Base-by-base conservation (phyloP, 352 stramenopile species). In the Globisporangium polare region DNA sequence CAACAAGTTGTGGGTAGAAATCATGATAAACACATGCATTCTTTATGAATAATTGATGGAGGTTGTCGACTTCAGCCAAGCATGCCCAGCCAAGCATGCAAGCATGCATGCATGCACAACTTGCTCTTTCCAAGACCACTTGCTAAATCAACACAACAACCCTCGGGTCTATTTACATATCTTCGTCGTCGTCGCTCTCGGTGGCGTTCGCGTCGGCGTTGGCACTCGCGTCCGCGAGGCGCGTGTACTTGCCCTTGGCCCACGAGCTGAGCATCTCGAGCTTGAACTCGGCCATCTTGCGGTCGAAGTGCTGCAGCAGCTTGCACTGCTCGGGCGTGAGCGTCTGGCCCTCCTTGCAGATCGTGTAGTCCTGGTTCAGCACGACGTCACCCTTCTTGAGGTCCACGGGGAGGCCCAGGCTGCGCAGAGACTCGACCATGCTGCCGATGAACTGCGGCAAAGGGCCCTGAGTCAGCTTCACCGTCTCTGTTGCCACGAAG, bases 401-500 rank as follows among this genome's bases (percentile, higher is more conserved):
- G 71, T 99, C 94, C 53, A 99, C 95, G 12, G 96, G 95, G 43
- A 99, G 77, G 24, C 97, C 95, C 17, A 99, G 81, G 50, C 93
- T 94, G 43, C 96, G 92, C 53, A 99, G 97, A 51, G 96, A 95
- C 78, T 99, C 94, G 50, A 98, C 80, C 96, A 99, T 98, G 59
- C 88, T 97, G 17, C 96, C 92, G 46, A 98, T 97, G 69, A 98
- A 98, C 63, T 93, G 85, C 49, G 90, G 83, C 60, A 99, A 68
- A 62, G 92, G 88, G 20, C 96, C 91, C 39, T 90, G 86, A 1
- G 87, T 81, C 15, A 99, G 65, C 24, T 78, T 81, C 31, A 99
- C 87, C 3, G 87, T 92, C 65, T 94, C 76, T 10, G 90, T 90
- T 42, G 95, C 87, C 6, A 97, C 80, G 62, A 97, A 97, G 55